Evolutionary conservation across 305 asterid species (phyloP).

Genomic region (Fraxinus albicans): DNA sequence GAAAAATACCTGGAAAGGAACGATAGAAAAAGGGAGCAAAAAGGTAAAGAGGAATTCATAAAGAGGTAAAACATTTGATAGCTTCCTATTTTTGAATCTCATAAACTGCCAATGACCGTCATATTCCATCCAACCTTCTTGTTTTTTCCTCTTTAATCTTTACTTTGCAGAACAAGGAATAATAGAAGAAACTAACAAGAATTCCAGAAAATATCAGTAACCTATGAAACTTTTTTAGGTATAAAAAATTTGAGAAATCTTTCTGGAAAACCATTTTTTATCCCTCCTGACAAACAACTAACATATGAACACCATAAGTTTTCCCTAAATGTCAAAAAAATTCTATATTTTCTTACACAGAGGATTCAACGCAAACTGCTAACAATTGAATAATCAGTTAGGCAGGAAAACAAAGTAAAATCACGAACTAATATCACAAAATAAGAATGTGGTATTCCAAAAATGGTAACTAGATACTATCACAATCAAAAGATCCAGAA

Average conservation of each 20-base stretch:
- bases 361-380: neutral
- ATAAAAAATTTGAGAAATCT: neutral
- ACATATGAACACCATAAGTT: neutral
- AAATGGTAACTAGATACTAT: neutral
- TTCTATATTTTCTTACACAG: neutral
- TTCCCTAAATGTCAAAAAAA: neutral
- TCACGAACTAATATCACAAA: neutral
- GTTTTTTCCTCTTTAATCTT: neutral
- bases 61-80: neutral
- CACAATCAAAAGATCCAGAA: neutral
- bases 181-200: neutral
- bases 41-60: slow-evolving; percentile 19
- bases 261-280: neutral
- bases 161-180: neutral
- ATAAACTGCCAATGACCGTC: neutral
- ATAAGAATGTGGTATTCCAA: neutral
- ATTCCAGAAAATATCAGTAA: neutral
- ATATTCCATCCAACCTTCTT: neutral
- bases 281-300: neutral
- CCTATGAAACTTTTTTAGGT: slow-evolving; percentile 1
- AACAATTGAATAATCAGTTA: neutral
- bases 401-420: neutral
- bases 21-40: slow-evolving; percentile 10
- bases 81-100: neutral
- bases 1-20: slow-evolving; percentile 55